These are phyloP conservation scores for Curvularia sp. DNA, from an alignment of 2,329 filamentous ascomycete species.

Conservation along the genomic window DNA sequence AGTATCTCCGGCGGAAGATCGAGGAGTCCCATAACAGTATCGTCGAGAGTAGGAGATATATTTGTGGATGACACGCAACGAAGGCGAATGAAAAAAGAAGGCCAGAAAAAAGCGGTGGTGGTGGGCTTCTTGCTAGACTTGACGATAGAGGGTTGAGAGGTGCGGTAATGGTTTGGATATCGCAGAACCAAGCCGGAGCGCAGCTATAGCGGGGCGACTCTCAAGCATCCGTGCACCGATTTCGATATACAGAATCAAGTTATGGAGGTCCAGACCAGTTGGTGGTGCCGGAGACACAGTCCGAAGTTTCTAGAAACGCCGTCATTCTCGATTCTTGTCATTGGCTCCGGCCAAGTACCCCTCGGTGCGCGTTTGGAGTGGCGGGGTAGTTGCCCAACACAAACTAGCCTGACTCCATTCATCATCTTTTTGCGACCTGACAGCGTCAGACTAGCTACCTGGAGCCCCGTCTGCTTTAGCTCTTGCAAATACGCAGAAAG, in stretches of 20 bases:
- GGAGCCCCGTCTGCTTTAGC: not conserved
- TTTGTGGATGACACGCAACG: not conserved
- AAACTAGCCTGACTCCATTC: not conserved
- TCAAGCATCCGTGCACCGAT: not conserved
- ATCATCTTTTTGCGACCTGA: not conserved
- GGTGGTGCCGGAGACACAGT: not conserved
- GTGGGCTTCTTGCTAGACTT: not conserved
- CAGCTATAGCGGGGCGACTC: not conserved
- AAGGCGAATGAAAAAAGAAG: not conserved
- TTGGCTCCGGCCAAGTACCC: not conserved
- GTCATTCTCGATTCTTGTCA: not conserved
- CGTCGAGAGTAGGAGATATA: not conserved
- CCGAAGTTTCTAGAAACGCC: slow-evolving; percentile 4
- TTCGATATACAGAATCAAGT: not conserved
- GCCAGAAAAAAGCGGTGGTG: not conserved
- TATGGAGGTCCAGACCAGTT: not conserved
- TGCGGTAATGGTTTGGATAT: not conserved
- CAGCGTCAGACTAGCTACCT: not conserved
- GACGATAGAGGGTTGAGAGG: not conserved
- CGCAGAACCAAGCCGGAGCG: not conserved
- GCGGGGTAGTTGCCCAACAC: not conserved
- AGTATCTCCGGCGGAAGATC: slow-evolving; percentile 45
- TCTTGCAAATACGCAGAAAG: not conserved
- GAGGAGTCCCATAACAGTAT: slow-evolving; percentile 38
- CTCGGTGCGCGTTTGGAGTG: not conserved